Evolutionary conservation across 257 asterid genomes (phyloP).

Genomic region (Scutellaria galericulata): DNA sequence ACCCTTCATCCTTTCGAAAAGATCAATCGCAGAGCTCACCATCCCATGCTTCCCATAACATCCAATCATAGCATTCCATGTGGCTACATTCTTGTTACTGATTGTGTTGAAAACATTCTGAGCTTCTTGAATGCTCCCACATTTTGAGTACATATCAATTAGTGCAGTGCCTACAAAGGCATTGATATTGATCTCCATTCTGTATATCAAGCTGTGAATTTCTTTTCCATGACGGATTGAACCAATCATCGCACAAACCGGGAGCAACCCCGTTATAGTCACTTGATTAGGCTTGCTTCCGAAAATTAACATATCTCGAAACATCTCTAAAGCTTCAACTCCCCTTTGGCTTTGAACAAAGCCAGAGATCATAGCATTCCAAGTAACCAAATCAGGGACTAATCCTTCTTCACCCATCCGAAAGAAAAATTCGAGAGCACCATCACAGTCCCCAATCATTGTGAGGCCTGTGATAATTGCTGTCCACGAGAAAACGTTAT

Average conservation of each 20-base stretch:
- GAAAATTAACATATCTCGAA: conserved; percentile 49
- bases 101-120: conserved; percentile 41
- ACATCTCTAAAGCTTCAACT: conserved; percentile 48
- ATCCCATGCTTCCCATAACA: conserved; percentile 70
- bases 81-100: conserved; percentile 50
- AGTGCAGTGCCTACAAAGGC: conserved; percentile 67
- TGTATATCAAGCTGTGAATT: conserved; percentile 57
- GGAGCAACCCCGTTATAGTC: conserved; percentile 61
- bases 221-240: conserved; percentile 52
- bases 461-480: conserved; percentile 56
- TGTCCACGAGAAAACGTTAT: conserved; percentile 68
- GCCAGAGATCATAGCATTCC: conserved; percentile 74
- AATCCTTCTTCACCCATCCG: conserved; percentile 55
- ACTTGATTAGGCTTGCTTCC: conserved; percentile 63
- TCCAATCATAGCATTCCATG: conserved; percentile 73
- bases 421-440: conserved; percentile 44
- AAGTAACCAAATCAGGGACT: conserved; percentile 60
- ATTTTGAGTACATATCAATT: conserved; percentile 68
- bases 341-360: conserved; percentile 53
- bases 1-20: conserved; percentile 54
- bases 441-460: conserved; percentile 56
- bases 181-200: conserved; percentile 46
- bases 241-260: conserved; percentile 54
- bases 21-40: conserved; percentile 47
- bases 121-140: conserved; percentile 56